Evolutionary conservation across 2,329 filamentous ascomycete genomes (phyloP), one percentile per base, ranked within the genome.

Genomic region (Exophiala spinifera): DNA sequence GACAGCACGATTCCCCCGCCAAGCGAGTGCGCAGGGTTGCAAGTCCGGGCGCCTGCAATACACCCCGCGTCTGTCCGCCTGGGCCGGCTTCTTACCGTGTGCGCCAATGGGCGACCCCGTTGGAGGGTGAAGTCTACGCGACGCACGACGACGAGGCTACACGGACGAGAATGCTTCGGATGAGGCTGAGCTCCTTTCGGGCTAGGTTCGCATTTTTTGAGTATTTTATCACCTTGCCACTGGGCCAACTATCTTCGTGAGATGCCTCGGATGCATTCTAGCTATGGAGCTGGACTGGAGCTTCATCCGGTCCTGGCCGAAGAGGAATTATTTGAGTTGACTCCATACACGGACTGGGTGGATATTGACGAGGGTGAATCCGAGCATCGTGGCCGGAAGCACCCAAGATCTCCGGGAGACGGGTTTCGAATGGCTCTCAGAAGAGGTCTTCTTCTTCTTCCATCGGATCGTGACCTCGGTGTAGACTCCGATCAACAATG

Each of bases 161-260:
- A 21, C 19, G 28, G 10, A 44, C 57, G 57, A 59, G 48, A 56
- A 59, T 51, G 42, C 50, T 17, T 44, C 57, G 57, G 57, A 39
- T 56, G 39, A 59, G 57, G 57, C 57, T 59, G 57, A 34, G 2
- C 31, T 21, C 28, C 4, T 21, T 49, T 28, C 28, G 42, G n/a
- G 13, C 42, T 13, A 25, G 42, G 14, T 23, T 23, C 23, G 13
- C 19, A 23, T 44, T n/a, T 23, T 44, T 15, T 44, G 5, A 21
- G 21, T 23, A 25, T 14, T 23, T 44, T 11, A 31, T 31, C 28
- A 21, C 15, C 20, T 14, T 44, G 42, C 40, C 17, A 49, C 34
- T 39, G 14, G 42, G 42, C n/a, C 42, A n/a, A 34, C 42, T 46
- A 46, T 51, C 15, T n/a, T 31, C 39, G 6, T 39, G 20, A 23